Base-by-base conservation (phyloP, 78 protist genomes). In the Speleostelium caveatum region DNA sequence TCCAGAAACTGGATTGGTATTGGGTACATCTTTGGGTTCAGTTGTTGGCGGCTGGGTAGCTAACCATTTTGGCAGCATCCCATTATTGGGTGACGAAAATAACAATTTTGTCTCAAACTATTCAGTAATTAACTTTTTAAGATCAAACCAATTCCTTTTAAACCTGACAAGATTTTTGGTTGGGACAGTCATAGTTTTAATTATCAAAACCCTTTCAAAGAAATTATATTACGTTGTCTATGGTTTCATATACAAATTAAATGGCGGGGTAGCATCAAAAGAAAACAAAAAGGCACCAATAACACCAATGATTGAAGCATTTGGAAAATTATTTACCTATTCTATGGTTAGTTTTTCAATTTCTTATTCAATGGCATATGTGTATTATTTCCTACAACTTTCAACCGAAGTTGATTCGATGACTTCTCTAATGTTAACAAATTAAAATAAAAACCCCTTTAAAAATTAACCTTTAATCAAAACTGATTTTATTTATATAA, bases 1-100 rank as follows among this genome's bases (percentile, higher is more conserved):
- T 42, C 90, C 90, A 32, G 90, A 83, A 30, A 69, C 71, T 69
- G 90, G 90, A 41, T 51, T 83, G 32, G 90, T 83, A 21, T 16
- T 32, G 38, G 90, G 90, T 59, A 73, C 90, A 28, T 16, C 45
- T 28, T 39, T 69, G 22, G 90, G 90, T n/a, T 17, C 79, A 22
- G 28, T 67, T 26, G 10, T 69, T 42, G 67, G 33, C 33, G 28
- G 55, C 10, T 83, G 90, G 90, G 1, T 83, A 19, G 16, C 35
- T 58, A 6, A 19, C 49, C 66, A 79, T 2, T 28, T 6, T n/a
- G 39, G 8, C 45, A 51, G 8, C 32, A 28, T 22, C 36, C 12
- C 53, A 66, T 26, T 49, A 36, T 30, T 17, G 16, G 39, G 16
- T n/a, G 26, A 1, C 30, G 75, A 53, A 51, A 3, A 21, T 24